Base-by-base conservation (phyloP, 805 yeast genomes). In the Saccharomycopsis sp. region DNA sequence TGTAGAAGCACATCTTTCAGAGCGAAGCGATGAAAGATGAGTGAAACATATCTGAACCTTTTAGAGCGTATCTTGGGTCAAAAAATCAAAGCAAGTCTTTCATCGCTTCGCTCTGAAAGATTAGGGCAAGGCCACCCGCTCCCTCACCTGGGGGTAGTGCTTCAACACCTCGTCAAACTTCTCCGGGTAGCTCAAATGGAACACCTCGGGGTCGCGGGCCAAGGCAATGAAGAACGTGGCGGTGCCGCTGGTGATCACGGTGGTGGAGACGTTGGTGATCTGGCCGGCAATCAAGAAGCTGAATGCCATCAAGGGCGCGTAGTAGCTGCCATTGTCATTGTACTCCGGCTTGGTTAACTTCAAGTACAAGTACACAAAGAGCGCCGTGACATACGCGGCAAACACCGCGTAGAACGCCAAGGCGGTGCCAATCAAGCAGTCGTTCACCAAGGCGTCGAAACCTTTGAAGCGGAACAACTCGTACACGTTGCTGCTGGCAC, bases 221-320 rank as follows among this genome's bases (percentile, higher is more conserved):
- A 84, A 65, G 0, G 92, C 87, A 34, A 88, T 79, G 59, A 86
- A 80, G 56, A 88, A 79, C 0, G 95, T 82, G 17, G 88, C 75
- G 8, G 78, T 75, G 9, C 96, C 96, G 7, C 87, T 77, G 48
- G 77, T 80, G 36, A 88, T 75, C 1, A 86, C 80, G 31, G 80
- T 79, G 48, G 78, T 73, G 10, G 89, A 68, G 43, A 84, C 65
- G 47, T 80, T 75, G 38, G 84, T 71, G 46, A 88, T 73, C 62
- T 87, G 95, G 31, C 79, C 68, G 0, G 92, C 72, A 39, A 87
- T 74, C 23, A 85, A 62, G 53, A 84, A 75, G 5, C 83, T 62
- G 58, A 79, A 84, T 1, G 87, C 89, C 49, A 83, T 65, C 9
- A 83, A 68, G 17, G 88, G 82, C 1, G 86, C 86, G 53, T 77